Evolutionary conservation across 1,139 yeast species (phyloP), one percentile per base, ranked within the genome.

Genomic region (Hyphopichia burtonii): DNA sequence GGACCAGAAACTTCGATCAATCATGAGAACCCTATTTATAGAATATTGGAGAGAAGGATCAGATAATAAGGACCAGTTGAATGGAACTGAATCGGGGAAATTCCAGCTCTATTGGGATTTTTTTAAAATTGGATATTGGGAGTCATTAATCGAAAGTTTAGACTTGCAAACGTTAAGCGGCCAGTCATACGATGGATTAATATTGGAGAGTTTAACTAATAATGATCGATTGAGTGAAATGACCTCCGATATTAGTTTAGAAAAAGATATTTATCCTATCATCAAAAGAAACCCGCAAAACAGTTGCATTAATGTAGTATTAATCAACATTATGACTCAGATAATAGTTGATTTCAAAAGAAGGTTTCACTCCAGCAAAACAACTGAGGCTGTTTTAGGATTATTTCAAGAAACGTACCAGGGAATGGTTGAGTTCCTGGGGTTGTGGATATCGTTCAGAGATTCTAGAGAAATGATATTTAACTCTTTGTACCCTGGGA

Each of bases 51-150:
- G 23, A 8, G 23, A 20, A 20, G 5, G 23, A 20, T n/a, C n/a
- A n/a, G n/a, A n/a, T n/a, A n/a, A n/a, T n/a, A n/a, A n/a, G n/a
- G n/a, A n/a, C n/a, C n/a, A n/a, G n/a, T n/a, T n/a, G 5, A 20
- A 20, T 20, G 23, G 8, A 20, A 20, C 8, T 20, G 23, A 20
- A 20, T 20, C 8, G 23, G 23, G n/a, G n/a, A 41, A 12, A 41
- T 12, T 36, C 49, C 15, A 34, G 41, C 6, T 53, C 1, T 71
- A 70, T 45, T 66, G 74, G 71, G 31, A 45, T 12, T 52, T 66
- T 12, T 55, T 59, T 37, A 43, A 44, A 9, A 42, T 55, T 9
- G 66, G 65, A 1, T 70, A 65, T 44, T 71, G 75, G 75, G 44
- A 54, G 22, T 50, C 49, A 12, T 51, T 67, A 31, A 52, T 65